Evolutionary conservation across 768 basidiomycete species (phyloP), one percentile per base, ranked within the genome.

Genomic region (Hygrophorus russula): DNA sequence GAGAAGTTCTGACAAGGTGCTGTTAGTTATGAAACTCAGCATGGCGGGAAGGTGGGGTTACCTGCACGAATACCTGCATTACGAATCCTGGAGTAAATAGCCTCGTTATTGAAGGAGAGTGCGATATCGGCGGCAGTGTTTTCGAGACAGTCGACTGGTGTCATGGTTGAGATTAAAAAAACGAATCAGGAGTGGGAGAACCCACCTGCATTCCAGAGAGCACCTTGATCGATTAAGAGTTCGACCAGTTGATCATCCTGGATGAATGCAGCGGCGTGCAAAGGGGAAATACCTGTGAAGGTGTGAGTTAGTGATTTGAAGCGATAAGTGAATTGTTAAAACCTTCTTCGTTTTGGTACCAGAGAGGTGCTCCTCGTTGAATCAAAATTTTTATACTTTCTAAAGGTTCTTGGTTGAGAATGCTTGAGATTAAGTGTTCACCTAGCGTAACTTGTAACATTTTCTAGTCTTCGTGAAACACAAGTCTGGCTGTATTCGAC

Each of bases 21-120:
- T 17, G 44, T 20, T 34, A 46, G 27, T 31, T 11, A 24, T 28
- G 27, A 32, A 28, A 5, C 19, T 13, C 34, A 39, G 15, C 36
- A 39, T 30, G 20, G 36, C 44, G 37, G 15, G 24, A 28, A 45
- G 9, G 39, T 30, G 24, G 24, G 24, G 58, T 61, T 55, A 88
- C 93, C 92, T 63, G 85, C 73, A 45, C 94, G 79, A 46, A 98
- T 79, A 6, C 94, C 96, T 44, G 94, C 87, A 62, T 94, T 82
- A n/a, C 89, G 76, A 38, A 99, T 84, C 41, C 77, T 55, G 15
- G 66, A 73, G 60, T 97, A 98, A 12, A 80, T 80, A 31, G 65
- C 63, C 44, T 67, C 62, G 52, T 92, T 74, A 52, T 94, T 93
- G 59, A 85, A 72, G 6, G 91, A 94, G 24, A 91, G 66, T 9